phyloP scores from a whole-genome alignment of 805 yeast genomes.

The Sporopachydermia quercuum region DNA sequence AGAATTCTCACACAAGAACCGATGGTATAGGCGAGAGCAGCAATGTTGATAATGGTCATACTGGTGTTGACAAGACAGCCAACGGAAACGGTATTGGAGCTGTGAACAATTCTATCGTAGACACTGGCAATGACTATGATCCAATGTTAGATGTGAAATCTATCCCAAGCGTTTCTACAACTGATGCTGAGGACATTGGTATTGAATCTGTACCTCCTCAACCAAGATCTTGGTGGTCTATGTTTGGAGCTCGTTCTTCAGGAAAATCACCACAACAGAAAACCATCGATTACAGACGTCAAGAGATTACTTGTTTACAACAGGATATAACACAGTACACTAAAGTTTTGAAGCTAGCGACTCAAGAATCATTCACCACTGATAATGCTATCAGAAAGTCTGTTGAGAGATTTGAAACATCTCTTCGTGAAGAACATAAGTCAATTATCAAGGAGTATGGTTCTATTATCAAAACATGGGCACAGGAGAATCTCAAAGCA shows the following conservation, averaged over 20 bases:
- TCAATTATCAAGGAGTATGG: not conserved
- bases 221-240: slow-evolving; percentile 1
- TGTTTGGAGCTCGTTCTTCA: not conserved
- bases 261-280: not conserved
- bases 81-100: not conserved
- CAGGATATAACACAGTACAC: not conserved
- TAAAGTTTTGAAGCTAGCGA: not conserved
- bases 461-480: not conserved
- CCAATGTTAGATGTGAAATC: too few relatives aligned
- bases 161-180: not conserved
- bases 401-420: not conserved
- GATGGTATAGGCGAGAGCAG: too few relatives aligned
- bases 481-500: not conserved
- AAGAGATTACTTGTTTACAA: not conserved
- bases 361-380: not conserved
- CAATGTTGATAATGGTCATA: too few relatives aligned
- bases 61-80: not conserved
- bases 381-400: not conserved
- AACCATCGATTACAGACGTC: not conserved
- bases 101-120: not conserved
- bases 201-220: not conserved
- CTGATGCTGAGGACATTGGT: not conserved
- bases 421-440: not conserved
- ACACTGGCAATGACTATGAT: too few relatives aligned
- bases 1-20: not conserved